These are phyloP conservation scores for Echinosophora koreensis DNA, from an alignment of 306 rosid species.

Conservation along the genomic window DNA sequence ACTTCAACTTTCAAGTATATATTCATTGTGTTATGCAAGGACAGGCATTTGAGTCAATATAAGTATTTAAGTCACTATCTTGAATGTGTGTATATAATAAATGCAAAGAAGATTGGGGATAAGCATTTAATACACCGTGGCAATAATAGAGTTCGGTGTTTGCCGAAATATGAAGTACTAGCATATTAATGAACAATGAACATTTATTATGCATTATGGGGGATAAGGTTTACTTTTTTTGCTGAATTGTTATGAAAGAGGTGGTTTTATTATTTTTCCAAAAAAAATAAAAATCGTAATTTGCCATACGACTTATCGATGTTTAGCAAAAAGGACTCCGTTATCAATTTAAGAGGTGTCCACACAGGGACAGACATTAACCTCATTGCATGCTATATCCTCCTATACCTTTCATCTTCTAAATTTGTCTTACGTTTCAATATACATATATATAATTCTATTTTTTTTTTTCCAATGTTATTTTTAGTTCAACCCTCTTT, in stretches of 20 bases:
- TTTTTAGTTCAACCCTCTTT: background rate
- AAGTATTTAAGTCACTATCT: slow-evolving; percentile 6
- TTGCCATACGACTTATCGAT: slow-evolving; percentile 30
- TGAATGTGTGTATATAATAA: slow-evolving; percentile 47
- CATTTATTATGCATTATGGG: slow-evolving; percentile 47
- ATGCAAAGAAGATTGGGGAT: slow-evolving; percentile 42
- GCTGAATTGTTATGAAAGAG: background rate
- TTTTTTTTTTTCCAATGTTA: background rate
- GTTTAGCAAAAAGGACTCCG: background rate
- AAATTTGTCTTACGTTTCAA: background rate
- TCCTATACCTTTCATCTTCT: background rate
- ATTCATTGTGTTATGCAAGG: background rate
- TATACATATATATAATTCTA: background rate
- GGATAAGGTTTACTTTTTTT: slow-evolving; percentile 25
- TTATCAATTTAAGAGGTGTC: background rate
- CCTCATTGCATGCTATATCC: background rate
- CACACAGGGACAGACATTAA: background rate
- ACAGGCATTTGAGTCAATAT: background rate
- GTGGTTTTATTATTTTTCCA: background rate
- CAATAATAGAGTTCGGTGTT: slow-evolving; percentile 64
- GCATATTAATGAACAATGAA: too few relatives aligned
- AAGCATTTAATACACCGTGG: slow-evolving; percentile 51
- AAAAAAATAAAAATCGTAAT: too few relatives aligned
- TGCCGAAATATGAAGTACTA: slow-evolving; percentile 43
- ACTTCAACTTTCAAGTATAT: background rate